phyloP scores from a whole-genome alignment of 2,329 filamentous ascomycete genomes.

The Ophiostoma tasmaniense region DNA sequence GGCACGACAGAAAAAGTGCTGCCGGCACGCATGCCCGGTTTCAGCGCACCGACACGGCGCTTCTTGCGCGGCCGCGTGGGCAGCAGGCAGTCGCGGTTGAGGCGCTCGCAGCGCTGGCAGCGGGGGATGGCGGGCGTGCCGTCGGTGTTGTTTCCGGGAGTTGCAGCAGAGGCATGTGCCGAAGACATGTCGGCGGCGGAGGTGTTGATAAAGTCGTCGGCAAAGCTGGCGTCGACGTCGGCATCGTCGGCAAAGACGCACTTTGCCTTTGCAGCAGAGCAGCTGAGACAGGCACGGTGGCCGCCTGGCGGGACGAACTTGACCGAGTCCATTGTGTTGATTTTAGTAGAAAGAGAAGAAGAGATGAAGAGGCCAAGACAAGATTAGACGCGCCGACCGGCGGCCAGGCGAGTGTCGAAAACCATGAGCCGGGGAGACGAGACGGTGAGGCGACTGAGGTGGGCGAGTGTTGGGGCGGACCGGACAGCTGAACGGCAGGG shows the following conservation, averaged over 20 bases:
- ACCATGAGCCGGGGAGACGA: neutral
- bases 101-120: conserved; percentile 21
- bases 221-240: conserved; percentile 7
- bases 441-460: neutral
- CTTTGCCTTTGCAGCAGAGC: conserved; percentile 23
- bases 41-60: conserved; percentile 18
- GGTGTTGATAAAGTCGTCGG: conserved; percentile 10
- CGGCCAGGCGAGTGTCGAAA: conserved; percentile 1
- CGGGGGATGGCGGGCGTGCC: conserved; percentile 17
- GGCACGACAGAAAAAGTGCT: neutral
- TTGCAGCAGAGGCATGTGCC: neutral
- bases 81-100: conserved; percentile 19
- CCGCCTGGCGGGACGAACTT: conserved; percentile 24
- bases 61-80: conserved; percentile 21
- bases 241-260: conserved; percentile 22
- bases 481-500: too few relatives aligned
- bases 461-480: neutral
- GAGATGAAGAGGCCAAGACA: too few relatives aligned
- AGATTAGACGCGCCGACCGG: conserved; percentile 9
- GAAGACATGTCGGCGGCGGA: neutral
- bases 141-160: neutral
- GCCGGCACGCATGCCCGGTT: conserved; percentile 7
- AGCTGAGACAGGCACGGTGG: conserved; percentile 23
- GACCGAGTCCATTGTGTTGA: conserved; percentile 18
- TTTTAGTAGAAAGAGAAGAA: conserved; percentile 28